Conservation (phyloP, 192 early-diverging fungal genomes). For the Geranomyces variabilis region DNA sequence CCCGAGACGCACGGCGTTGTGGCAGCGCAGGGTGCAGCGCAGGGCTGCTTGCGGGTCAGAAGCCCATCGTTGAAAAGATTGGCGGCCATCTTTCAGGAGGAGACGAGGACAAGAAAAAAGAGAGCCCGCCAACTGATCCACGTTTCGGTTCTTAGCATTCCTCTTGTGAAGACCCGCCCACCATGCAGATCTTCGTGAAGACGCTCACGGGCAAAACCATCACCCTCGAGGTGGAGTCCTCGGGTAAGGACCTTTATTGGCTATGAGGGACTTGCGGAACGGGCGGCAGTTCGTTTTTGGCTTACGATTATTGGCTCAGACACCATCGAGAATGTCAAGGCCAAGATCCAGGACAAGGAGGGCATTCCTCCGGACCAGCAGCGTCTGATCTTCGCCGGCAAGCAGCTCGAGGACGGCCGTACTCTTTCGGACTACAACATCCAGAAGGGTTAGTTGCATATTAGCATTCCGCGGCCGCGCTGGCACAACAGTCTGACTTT, state of each 20-base stretch:
- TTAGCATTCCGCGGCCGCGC: neutral
- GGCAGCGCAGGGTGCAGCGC: too few species aligned
- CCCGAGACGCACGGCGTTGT: too few species aligned
- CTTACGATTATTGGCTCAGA: conserved; percentile 56
- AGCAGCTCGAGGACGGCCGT: conserved; percentile 99
- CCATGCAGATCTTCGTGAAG: conserved; percentile 84
- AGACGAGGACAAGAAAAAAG: too few species aligned
- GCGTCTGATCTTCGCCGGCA: conserved; percentile 99
- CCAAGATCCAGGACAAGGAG: conserved; percentile 98
- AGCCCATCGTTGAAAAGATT: too few species aligned
- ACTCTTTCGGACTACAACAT: conserved; percentile 99
- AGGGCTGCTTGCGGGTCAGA: too few species aligned
- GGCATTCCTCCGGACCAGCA: conserved; percentile 99
- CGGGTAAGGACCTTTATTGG: neutral
- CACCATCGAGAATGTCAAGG: conserved; percentile 90
- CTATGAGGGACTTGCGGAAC: neutral
- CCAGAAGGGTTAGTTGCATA: conserved; percentile 75
- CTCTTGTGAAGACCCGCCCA: conserved; percentile 14
- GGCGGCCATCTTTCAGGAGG: too few species aligned
- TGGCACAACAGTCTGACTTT: neutral
- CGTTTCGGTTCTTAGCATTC: neutral
- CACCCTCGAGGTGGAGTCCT: conserved; percentile 78
- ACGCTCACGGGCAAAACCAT: conserved; percentile 97
- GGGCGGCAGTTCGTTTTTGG: neutral
- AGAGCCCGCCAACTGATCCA: neutral